Evolutionary conservation across 352 stramenopile genomes (phyloP), one percentile per base, ranked within the genome.

Genomic region (Globisporangium nagaii): DNA sequence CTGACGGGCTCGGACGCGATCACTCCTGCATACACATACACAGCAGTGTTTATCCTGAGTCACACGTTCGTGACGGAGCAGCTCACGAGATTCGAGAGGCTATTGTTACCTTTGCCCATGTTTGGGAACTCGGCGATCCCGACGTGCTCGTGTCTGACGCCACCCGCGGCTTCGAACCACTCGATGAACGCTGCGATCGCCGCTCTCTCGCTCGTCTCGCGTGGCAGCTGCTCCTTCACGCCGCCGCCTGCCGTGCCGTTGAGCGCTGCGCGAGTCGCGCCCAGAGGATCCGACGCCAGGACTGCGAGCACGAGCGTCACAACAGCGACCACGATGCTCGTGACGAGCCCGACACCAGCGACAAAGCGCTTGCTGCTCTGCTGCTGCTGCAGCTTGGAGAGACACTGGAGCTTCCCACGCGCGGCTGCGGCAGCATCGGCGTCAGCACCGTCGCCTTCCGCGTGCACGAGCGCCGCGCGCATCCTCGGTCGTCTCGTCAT

Each of bases 131-230:
- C 46, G 2, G 63, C 20, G 34, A 82, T 60, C 32, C 47, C 45
- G 20, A 79, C 52, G 30, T 55, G 65, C 35, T 35, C 28, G 37
- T 54, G 64, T 15, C 37, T 36, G 12, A 62, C 34, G 15, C 73
- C 69, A 37, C 66, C 76, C 1, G 55, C 53, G 11, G 36, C 43
- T 4, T 54, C 59, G 37, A 87, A 84, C 73, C 76, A 87, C 6
- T 63, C 11, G 34, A 82, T 13, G 42, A 87, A 87, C 8, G 32
- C 6, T 11, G 45, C 51, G 17, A 61, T 56, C 32, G 35, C 37
- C 28, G 20, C 24, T 28, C n/a, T 48, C 15, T 34, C 1, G 20
- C n/a, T n/a, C n/a, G n/a, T n/a, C n/a, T n/a, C n/a, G n/a, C n/a
- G n/a, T n/a, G n/a, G n/a, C n/a, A n/a, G n/a, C n/a, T n/a, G n/a